Conservation (phyloP, 768 basidiomycete genomes). For the Amanita molliuscula region DNA sequence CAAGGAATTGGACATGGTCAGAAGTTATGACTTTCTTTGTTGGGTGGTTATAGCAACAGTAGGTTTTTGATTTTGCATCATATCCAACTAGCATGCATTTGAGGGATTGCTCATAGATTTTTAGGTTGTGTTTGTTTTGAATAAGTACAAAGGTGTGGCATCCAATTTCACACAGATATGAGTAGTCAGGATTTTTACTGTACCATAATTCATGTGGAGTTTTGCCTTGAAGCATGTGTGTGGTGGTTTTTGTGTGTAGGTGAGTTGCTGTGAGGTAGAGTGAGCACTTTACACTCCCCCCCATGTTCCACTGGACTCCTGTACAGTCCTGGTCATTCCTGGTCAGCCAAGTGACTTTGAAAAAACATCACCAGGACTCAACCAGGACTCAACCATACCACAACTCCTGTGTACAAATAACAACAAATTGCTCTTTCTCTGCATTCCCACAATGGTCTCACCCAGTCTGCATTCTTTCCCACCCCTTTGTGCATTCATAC, state of each 20-base stretch:
- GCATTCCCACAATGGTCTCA: too few species aligned
- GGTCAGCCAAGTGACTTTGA: too few species aligned
- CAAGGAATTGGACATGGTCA: too few species aligned
- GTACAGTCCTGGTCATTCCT: too few species aligned
- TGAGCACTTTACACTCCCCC: too few species aligned
- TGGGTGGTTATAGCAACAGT: constrained; percentile 18
- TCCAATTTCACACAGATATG: constrained; percentile 20
- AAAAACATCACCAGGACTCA: too few species aligned
- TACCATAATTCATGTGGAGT: constrained; percentile 13
- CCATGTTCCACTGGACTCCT: too few species aligned
- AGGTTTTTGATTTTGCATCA: constrained; percentile 20
- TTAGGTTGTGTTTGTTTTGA: constrained; percentile 15
- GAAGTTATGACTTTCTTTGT: constrained; percentile 12
- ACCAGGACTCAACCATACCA: too few species aligned
- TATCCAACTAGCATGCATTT: constrained; percentile 31
- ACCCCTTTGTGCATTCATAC: too few species aligned
- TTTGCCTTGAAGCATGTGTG: constrained; percentile 12
- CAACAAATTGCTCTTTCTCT: too few species aligned
- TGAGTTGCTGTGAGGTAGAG: constrained; percentile 20
- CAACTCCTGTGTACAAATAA: too few species aligned
- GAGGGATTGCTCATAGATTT: constrained; percentile 13
- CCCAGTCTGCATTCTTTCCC: too few species aligned
- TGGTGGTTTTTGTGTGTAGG: constrained; percentile 11
- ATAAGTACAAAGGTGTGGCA: constrained; percentile 17
- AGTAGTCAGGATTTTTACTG: constrained; percentile 15